Base-by-base conservation (phyloP, 257 asterid genomes). In the Salvia splendens region DNA sequence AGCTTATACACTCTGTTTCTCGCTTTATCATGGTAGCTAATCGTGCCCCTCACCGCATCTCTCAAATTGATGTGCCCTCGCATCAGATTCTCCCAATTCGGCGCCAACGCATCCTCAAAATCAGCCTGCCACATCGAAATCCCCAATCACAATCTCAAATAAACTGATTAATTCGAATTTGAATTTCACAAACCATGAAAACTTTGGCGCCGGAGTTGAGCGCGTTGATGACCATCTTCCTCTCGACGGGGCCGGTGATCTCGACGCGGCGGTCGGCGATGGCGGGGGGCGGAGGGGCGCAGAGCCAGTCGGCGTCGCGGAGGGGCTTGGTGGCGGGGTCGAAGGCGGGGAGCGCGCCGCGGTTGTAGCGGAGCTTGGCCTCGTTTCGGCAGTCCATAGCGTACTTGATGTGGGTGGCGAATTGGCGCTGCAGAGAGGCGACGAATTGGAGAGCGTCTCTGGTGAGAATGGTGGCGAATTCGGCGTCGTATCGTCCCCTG, bases 171-270 rank as follows among this genome's bases (percentile, higher is more conserved):
- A 0, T 24, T 24, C 2, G 30, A 24, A 24, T 24, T 24, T 24
- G 30, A 24, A 24, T 24, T 24, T 24, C 2, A 24, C 30, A 24
- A 24, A 92, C 97, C 99, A 94, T 94, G 82, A 94, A 94, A 50
- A 94, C 96, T 70, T 94, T 91, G 75, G 97, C 97, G 0, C 97
- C 96, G 12, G 96, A 94, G 55, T 94, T 94, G 77, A 94, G 96
- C 0, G 99, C 99, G 73, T 94, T 94, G 73, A 94, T 94, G 79
- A 91, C 54, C 99, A 94, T 91, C 76, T 94, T 94, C 86, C 99
- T 69, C 81, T 87, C 99, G 0, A 88, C 96, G 0, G 99, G 99
- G 0, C 99, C 99, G 10, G 99, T 94, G 42, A 94, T 94, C 77
- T 94, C 99, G 63, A 94, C 99, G 73, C 91, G 78, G 68, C 99